Conservation (phyloP, 768 basidiomycete species). For the Phlebiopsis flavidoalba region DNA sequence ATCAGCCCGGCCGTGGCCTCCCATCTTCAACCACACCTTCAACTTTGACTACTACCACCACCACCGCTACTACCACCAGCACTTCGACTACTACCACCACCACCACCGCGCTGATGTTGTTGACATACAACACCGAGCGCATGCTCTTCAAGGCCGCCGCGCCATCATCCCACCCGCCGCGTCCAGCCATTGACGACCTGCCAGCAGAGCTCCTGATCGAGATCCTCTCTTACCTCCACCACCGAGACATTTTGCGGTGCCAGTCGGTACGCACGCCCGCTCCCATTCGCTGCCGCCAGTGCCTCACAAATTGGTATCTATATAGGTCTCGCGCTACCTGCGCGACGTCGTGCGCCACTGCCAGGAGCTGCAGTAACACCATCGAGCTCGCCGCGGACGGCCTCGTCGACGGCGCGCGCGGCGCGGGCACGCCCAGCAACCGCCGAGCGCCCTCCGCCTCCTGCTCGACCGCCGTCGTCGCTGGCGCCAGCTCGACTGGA, state of each 20-base stretch:
- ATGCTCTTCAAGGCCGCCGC: not conserved
- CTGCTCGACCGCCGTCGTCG: conserved; percentile 30
- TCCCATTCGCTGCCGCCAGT: not conserved
- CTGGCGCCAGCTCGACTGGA: conserved; percentile 31
- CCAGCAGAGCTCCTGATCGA: conserved; percentile 17
- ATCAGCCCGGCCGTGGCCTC: not conserved
- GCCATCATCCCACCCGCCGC: not conserved
- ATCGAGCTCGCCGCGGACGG: conserved; percentile 29
- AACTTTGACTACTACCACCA: not conserved
- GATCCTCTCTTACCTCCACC: conserved; percentile 14
- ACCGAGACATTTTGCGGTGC: conserved; percentile 12
- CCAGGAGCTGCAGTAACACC: conserved; percentile 24
- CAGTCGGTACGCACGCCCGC: conserved; percentile 8
- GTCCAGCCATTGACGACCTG: conserved; percentile 6
- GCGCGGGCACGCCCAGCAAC: conserved; percentile 13
- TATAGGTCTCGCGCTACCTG: conserved; percentile 22
- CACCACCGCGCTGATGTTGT: not conserved
- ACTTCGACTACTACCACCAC: not conserved
- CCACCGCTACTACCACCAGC: not conserved
- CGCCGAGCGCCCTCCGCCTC: conserved; percentile 27
- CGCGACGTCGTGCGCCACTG: conserved; percentile 16
- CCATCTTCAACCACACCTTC: not conserved
- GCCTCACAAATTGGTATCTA: not conserved
- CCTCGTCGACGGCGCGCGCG: conserved; percentile 19
- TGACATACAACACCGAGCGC: not conserved